Base-by-base conservation (phyloP, 192 early-diverging fungal species). In the Rhizophlyctis rosea region DNA sequence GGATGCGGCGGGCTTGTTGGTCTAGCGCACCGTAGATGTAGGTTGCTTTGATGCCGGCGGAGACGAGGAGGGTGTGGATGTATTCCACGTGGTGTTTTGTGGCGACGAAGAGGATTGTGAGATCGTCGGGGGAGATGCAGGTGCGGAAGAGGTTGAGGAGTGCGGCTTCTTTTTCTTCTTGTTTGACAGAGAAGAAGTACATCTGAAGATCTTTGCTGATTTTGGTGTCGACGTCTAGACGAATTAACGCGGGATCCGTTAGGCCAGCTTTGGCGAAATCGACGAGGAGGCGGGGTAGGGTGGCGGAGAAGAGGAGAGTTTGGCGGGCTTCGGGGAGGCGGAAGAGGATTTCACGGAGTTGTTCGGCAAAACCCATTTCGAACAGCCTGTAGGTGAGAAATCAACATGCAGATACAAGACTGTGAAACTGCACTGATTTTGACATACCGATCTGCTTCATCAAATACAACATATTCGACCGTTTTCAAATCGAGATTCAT, bases 71-170 rank as follows among this genome's bases (percentile, higher is more conserved):
- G 53, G 79, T 81, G 44, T 90, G 82, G 28, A 98, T 60, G 67
- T 96, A 96, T 71, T 99, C 96, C 62, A 99, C 96, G 68, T 96
- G 94, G 74, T 99, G 96, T 75, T 96, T 97, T 11, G 96, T 99
- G 14, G 95, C 86, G 3, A 85, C 91, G 78, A 99, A 99, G 13
- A 99, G 78, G 48, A 99, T 89, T 3, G 95, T 95, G 68, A 92
- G 90, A 51, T 88, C 80, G 34, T 75, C 76, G 74, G 32, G 69
- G 7, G 5, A 1, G 64, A 96, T 92, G 27, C 90, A 72, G 34
- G 89, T 76, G 13, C 86, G 81, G 47, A 99, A 73, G 54, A 96
- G 67, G 62, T 89, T 92, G 13, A 99, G 71, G 11, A 99, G 73
- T 2, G 91, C 92, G 4, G 90, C 91, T 47, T 95, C 95, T 70